Percentiles rank a stretch among this genome's conserved stretches.
Evolutionary conservation across 495 filamentous ascomycete genomes (phyloP).

Genomic region (Penicillium mononematosum): DNA sequence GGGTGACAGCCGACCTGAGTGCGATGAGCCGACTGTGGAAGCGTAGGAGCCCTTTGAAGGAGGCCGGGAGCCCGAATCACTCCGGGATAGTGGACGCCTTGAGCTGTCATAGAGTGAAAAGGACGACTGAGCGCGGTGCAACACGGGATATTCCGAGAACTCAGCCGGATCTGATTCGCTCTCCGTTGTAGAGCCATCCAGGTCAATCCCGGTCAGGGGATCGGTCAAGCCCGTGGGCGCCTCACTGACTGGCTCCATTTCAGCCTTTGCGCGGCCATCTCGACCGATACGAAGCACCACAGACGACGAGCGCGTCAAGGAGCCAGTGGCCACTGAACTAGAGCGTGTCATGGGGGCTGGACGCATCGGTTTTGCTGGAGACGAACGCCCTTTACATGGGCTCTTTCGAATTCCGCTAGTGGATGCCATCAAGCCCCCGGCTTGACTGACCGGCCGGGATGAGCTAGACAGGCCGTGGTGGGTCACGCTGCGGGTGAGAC

Average conservation of each 20-base stretch:
- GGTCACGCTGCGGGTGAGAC: conserved; percentile 60
- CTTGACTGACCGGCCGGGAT: conserved; percentile 32
- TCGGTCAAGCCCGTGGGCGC: conserved; percentile 41
- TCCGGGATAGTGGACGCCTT: conserved; percentile 48
- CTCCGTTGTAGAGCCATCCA: conserved; percentile 49
- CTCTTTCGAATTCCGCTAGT: conserved; percentile 45
- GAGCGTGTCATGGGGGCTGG: conserved; percentile 31
- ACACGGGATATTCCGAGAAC: conserved; percentile 64
- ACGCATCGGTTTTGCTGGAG: conserved; percentile 40
- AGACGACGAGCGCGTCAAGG: conserved; percentile 41
- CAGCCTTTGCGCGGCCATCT: conserved; percentile 67
- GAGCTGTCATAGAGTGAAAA: conserved; percentile 59
- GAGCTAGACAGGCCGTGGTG: conserved; percentile 36
- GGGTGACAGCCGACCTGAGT: conserved; percentile 44
- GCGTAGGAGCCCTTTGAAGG: conserved; percentile 53
- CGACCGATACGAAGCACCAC: conserved; percentile 71
- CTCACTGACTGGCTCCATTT: conserved; percentile 60
- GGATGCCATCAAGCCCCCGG: conserved; percentile 34
- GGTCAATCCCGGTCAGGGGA: conserved; percentile 42
- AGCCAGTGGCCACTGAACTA: conserved; percentile 30
- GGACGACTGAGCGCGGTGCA: conserved; percentile 61
- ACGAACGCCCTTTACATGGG: conserved; percentile 45
- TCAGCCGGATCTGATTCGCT: conserved; percentile 58
- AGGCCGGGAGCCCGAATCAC: conserved; percentile 54
- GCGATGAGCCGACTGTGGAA: conserved; percentile 44